A percentile compares a stretch with the other conserved stretches of the same genome.
phyloP scores from a whole-genome alignment of 208 protist genomes.

The Trypanosoma melophagium region DNA sequence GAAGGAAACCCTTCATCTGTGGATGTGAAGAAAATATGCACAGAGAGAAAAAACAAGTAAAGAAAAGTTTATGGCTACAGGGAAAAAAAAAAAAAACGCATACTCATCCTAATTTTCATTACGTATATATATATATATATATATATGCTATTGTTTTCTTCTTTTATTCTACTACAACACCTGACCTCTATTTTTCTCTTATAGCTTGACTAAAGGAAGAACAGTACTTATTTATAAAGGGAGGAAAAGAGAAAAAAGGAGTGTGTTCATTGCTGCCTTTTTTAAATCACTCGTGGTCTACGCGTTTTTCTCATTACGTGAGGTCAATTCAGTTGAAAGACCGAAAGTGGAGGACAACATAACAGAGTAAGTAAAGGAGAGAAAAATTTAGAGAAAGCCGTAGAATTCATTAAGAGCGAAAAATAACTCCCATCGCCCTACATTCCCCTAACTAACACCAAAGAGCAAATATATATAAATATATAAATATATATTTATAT shows the following conservation, averaged over 20 bases:
- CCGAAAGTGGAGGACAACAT: conserved; percentile 5
- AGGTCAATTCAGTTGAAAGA: too few species aligned
- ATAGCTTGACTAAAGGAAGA: neutral
- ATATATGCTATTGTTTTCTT: conserved; percentile 15
- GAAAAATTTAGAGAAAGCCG: too few species aligned
- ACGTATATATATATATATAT: too few species aligned
- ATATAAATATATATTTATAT: neutral
- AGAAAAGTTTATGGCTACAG: too few species aligned
- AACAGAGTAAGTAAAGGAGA: neutral
- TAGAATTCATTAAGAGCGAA: too few species aligned
- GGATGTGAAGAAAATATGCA: neutral
- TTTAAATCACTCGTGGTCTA: neutral
- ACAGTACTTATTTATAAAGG: neutral
- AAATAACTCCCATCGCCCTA: too few species aligned
- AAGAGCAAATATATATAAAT: too few species aligned
- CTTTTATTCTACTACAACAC: neutral
- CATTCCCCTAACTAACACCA: too few species aligned
- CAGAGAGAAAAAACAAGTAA: neutral
- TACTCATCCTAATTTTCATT: neutral
- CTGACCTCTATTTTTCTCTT: conserved; percentile 9
- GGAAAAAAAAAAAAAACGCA: neutral
- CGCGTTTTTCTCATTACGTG: too few species aligned
- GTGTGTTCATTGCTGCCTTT: neutral
- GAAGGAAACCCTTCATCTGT: too few species aligned
- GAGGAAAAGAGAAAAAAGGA: neutral